Evolutionary conservation across 306 rosid genomes (phyloP).

Genomic region (Quercus gilva): DNA sequence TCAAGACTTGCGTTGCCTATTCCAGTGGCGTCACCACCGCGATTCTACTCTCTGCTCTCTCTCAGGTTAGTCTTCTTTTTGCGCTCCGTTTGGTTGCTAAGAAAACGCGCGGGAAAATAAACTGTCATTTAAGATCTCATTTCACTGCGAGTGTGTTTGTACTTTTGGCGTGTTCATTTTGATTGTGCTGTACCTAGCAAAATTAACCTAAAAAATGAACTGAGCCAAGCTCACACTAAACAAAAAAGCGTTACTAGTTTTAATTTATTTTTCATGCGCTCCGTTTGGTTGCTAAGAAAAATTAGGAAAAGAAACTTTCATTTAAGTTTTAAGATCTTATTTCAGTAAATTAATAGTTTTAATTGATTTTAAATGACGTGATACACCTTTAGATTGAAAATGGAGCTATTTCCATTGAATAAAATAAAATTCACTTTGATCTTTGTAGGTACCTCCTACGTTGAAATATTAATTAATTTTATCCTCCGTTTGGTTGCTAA

Average conservation of each 20-base stretch:
- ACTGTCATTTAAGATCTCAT: not conserved
- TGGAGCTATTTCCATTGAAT: no score
- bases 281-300: conserved; percentile 10
- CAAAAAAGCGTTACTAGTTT: not conserved
- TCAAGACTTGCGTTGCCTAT: conserved; percentile 74
- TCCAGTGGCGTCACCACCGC: conserved; percentile 89
- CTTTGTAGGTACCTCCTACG: no score
- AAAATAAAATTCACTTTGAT: no score
- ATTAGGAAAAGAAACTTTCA: not conserved
- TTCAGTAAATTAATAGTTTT: not conserved
- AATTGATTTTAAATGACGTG: not conserved
- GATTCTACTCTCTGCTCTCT: conserved; percentile 78
- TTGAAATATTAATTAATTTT: not conserved
- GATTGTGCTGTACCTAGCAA: no score
- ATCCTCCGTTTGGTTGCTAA: not conserved
- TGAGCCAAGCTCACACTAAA: not conserved
- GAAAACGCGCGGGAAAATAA: not conserved
- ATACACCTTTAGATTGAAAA: no score
- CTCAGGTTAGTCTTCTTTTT: conserved; percentile 43
- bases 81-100: not conserved
- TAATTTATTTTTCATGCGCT: not conserved
- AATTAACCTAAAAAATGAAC: no score
- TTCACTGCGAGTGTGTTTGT: no score
- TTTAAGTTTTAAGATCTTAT: no score
- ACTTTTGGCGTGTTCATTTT: no score